Conservation (phyloP, 2,329 filamentous ascomycete genomes). For the Ascochyta pisi region DNA sequence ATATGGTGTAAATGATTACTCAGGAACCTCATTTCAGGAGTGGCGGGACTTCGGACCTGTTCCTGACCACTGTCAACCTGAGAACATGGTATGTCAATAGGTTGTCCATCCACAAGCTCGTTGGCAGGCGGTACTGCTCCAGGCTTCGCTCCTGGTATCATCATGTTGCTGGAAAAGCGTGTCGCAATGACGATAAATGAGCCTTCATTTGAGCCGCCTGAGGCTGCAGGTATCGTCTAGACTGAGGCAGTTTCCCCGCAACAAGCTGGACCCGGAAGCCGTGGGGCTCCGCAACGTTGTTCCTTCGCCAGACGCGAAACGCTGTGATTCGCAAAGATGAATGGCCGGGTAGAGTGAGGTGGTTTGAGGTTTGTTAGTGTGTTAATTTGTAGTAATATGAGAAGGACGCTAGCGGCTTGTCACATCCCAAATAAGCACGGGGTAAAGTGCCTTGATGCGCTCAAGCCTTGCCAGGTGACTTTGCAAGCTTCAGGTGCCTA, state of each 20-base stretch:
- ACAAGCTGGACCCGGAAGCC: neutral
- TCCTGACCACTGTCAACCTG: neutral
- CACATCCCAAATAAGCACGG: slow-evolving; percentile 11
- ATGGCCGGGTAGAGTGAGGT: slow-evolving; percentile 21
- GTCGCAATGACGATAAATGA: neutral
- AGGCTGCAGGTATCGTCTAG: neutral
- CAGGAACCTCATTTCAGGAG: slow-evolving; percentile 24
- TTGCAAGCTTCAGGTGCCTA: slow-evolving; percentile 11
- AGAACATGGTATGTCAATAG: neutral
- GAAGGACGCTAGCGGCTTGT: slow-evolving; percentile 10
- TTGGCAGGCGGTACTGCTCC: too few species aligned
- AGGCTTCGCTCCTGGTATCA: neutral
- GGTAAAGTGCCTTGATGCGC: slow-evolving; percentile 6
- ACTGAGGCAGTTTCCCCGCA: slow-evolving; percentile 8
- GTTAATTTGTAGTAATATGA: slow-evolving; percentile 23
- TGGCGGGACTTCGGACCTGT: slow-evolving; percentile 25
- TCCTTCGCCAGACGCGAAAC: neutral
- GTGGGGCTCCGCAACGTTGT: neutral
- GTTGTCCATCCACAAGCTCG: neutral
- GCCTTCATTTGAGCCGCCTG: slow-evolving; percentile 3
- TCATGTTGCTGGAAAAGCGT: neutral
- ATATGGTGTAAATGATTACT: slow-evolving; percentile 22
- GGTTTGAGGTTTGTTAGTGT: slow-evolving; percentile 24
- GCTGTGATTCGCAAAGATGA: slow-evolving; percentile 4
- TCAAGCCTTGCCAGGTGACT: slow-evolving; percentile 15